A percentile compares a stretch with the other conserved stretches of the same genome.
Conservation (phyloP, 768 basidiomycete genomes). For the Lanmaoa pseudosensibilis region DNA sequence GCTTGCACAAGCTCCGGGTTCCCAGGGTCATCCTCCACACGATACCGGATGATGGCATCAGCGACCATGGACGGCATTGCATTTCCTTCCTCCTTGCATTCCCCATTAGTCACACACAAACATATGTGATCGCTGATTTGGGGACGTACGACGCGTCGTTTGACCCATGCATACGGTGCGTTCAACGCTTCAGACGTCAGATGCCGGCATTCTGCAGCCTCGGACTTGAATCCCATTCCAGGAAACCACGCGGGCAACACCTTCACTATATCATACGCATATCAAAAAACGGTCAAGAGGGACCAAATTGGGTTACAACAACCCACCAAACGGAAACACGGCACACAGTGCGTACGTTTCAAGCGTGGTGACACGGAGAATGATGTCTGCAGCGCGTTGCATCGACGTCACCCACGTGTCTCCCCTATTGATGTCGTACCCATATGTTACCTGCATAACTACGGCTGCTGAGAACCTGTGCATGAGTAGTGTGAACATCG, state of each 20-base stretch:
- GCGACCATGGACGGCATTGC: conserved; percentile 16
- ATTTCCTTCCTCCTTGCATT: conserved; percentile 8
- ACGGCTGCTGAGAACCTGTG: not conserved
- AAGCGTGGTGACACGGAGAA: not conserved
- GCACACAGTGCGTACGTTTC: conserved; percentile 5
- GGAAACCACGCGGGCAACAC: conserved; percentile 28
- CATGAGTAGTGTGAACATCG: not conserved
- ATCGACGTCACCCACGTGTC: conserved; percentile 10
- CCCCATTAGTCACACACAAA: not conserved
- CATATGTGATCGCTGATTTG: not conserved
- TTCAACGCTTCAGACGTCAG: conserved; percentile 7
- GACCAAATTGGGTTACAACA: not conserved
- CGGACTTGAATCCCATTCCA: conserved; percentile 22
- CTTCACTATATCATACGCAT: conserved; percentile 11
- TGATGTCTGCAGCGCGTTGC: conserved; percentile 9
- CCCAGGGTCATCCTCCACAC: conserved; percentile 5
- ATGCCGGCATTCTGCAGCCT: conserved; percentile 12
- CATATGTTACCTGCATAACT: conserved; percentile 21
- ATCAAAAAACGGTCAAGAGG: not conserved
- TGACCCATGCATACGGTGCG: conserved; percentile 13
- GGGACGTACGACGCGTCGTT: conserved; percentile 4
- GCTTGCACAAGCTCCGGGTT: conserved; percentile 6
- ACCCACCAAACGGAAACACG: conserved; percentile 18
- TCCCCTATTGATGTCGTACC: conserved; percentile 4
- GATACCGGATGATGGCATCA: conserved; percentile 12